A percentile compares a stretch with the other conserved stretches of the same genome.
Evolutionary conservation across 148 eudicot species (phyloP).

Genomic region (Spergularia bocconei): DNA sequence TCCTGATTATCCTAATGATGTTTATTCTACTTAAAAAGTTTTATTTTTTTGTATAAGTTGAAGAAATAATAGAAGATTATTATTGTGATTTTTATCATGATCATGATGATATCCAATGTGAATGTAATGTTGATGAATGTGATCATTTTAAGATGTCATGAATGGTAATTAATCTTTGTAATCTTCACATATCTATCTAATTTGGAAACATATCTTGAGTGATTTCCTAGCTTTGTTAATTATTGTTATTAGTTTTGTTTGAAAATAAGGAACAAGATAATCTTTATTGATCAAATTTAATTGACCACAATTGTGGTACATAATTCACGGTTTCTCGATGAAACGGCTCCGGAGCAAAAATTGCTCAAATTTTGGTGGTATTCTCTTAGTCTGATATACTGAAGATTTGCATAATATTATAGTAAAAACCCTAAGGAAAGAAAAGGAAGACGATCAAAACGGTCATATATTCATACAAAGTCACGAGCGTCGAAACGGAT

Average conservation of each 20-base stretch:
- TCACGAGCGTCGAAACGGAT: too few relatives aligned
- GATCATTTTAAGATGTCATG: neutral
- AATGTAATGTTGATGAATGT: neutral
- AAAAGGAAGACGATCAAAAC: too few relatives aligned
- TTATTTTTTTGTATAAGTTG: neutral
- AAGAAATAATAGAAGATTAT: neutral
- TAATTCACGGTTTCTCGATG: too few relatives aligned
- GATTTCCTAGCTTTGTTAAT: neutral
- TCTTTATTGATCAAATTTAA: too few relatives aligned
- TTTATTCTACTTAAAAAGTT: conserved; percentile 3
- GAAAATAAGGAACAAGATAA: too few relatives aligned
- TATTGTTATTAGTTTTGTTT: neutral
- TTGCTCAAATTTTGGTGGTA: too few relatives aligned
- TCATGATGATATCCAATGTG: neutral
- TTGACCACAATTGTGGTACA: too few relatives aligned
- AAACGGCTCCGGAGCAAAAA: too few relatives aligned
- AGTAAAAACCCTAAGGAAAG: too few relatives aligned
- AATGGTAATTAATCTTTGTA: neutral
- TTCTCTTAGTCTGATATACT: too few relatives aligned
- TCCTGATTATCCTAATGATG: conserved; percentile 17
- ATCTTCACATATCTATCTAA: neutral
- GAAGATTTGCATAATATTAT: too few relatives aligned
- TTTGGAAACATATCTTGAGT: neutral
- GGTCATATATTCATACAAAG: too few relatives aligned
- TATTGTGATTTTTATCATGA: neutral